Conservation (phyloP, 176 grass and related monocot genomes). For the Urochloa ruziziensis region DNA sequence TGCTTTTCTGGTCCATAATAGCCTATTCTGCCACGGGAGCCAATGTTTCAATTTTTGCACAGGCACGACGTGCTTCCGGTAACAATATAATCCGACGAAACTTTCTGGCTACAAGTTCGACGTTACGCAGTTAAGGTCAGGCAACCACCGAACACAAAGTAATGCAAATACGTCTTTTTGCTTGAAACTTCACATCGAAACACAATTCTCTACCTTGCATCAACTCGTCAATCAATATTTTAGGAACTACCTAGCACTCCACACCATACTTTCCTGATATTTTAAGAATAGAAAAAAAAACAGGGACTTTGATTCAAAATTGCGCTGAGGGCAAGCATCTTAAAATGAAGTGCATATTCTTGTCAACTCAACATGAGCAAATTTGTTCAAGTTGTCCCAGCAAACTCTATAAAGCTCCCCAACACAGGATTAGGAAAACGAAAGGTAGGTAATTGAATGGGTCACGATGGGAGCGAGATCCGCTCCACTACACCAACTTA, state of each 20-base stretch:
- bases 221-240: neutral
- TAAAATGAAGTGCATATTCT: slow-evolving; percentile 32
- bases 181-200: neutral
- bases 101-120: neutral
- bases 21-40: neutral
- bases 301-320: slow-evolving; percentile 34
- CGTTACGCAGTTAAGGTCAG: neutral
- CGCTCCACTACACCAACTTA: slow-evolving; percentile 8
- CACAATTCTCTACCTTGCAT: neutral
- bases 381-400: slow-evolving; percentile 24
- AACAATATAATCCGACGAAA: neutral
- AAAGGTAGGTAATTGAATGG: neutral
- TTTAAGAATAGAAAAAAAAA: neutral
- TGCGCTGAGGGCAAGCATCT: slow-evolving; percentile 18
- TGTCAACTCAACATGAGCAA: slow-evolving; percentile 27
- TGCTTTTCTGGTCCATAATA: no score
- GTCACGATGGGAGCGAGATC: neutral
- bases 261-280: neutral
- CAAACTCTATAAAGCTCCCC: slow-evolving; percentile 43
- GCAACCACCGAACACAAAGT: neutral
- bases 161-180: neutral
- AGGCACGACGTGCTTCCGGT: neutral
- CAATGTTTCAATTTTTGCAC: neutral
- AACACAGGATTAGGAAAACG: slow-evolving; percentile 1
- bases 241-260: no score